Base-by-base conservation (phyloP, 2,329 filamentous ascomycete species). In the Cryphonectria japonica region DNA sequence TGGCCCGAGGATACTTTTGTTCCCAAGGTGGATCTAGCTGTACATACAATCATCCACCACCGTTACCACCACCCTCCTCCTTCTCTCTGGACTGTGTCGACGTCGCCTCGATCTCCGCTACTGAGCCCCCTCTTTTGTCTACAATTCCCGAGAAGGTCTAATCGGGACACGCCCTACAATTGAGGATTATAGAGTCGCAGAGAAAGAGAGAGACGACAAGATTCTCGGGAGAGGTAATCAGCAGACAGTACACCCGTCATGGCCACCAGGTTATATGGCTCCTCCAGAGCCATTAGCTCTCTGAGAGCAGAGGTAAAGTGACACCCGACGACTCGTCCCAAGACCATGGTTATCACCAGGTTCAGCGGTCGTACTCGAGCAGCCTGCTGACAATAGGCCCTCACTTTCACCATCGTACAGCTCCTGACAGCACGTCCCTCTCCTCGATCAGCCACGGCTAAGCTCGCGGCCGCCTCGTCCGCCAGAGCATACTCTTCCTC, bases 401-500 rank as follows among this genome's bases (percentile, higher is more conserved):
- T n/a, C 34, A 2, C 34, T n/a, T 22, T 37, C 26, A 9, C 68
- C 34, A 19, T 16, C 22, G 41, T 9, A 52, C 57, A 69, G 67
- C 19, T 46, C 46, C 43, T 69, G 2, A 22, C 43, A 41, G 34
- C 43, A 26, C 67, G 67, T 54, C 16, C 5, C 9, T 41, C n/a
- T 19, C n/a, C 61, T 29, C 39, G 26, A n/a, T 34, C 43, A 2
- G 29, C 41, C 43, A 66, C n/a, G 14, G 63, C 63, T 26, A 54
- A 16, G 22, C 63, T 62, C 73, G 76, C 68, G 46, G 78, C 71
- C 72, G 79, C 69, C 74, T 78, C 71, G 37, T 78, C 81, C 69
- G 76, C 77, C 64, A 86, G 92, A 78, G 85, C 81, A 80, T 95
- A 94, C 84, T 89, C 92, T 74, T 89, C 93, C 60, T 87, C 89